Evolutionary conservation across 2,329 filamentous ascomycete species (phyloP), one percentile per base, ranked within the genome.

Genomic region (Cordyceps cateniannulata): DNA sequence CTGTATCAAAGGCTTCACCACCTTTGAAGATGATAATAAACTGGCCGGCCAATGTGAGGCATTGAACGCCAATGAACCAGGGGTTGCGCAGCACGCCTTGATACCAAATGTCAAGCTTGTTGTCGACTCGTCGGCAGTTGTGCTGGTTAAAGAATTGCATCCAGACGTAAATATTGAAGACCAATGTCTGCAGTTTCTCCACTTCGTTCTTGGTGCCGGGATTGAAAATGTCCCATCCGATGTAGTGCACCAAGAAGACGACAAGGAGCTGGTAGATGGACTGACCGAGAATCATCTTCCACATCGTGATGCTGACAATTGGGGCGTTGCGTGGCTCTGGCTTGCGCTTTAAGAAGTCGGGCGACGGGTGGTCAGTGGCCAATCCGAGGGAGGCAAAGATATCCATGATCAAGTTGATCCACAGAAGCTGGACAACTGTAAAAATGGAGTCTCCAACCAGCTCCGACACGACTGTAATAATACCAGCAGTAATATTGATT

Each of bases 81-180:
- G 81, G 86, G 69, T 95, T 96, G 60, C 81, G 81, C 20, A 83
- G 76, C 49, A 93, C 83, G 27, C 88, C 88, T 70, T 93, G 89
- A 64, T 93, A 91, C 67, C 73, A 76, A 60, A 95, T 87, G 69
- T 95, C 93, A 73, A 93, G 85, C 63, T 85, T 86, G 72, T 95
- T 93, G 71, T 93, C 90, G 9, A 93, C 84, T 14, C 90, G 85
- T 42, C 90, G 87, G 73, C 90, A 92, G 77, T 71, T 93, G 75
- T 90, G 84, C 66, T 91, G 85, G 67, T 95, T 93, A 80, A 93
- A 93, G 64, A 95, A 90, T 66, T 93, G 90, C 88, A 93, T 91
- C 88, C 89, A 93, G 49, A 93, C 88, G 66, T 93, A 93, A 0
- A 88, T 89, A 74, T 93, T 95, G 79, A 93, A 93, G 5, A 93